Base-by-base conservation (phyloP, 2,329 filamentous ascomycete species). In the Aspergillus candidus region DNA sequence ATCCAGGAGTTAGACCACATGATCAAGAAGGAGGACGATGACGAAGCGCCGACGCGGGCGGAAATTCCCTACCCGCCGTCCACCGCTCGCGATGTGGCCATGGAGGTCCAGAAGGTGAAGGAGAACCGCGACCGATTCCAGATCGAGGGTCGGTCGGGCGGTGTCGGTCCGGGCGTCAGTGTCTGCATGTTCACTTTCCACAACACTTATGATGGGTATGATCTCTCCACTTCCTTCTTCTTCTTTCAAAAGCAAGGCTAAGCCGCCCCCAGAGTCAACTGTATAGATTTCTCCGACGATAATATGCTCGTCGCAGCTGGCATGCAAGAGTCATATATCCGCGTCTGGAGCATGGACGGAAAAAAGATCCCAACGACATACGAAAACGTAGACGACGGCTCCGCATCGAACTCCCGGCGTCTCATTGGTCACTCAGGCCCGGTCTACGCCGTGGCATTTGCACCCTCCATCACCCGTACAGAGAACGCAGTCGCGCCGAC, bases 141-240 rank as follows among this genome's bases (percentile, higher is more conserved):
- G 61, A 91, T 97, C 45, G 87, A 94, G 47, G 81, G 83, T 14
- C 80, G 86, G 30, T 91, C 86, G 11, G 87, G 88, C 12, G 91
- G 90, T 7, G 78, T 90, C 40, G 88, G 90, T 11, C 81, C 88
- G 43, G 83, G 83, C 18, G 76, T 96, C 47, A 94, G 89, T 58
- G 84, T 94, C 17, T 93, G 88, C 73, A 97, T 97, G 86, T 96
- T 94, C 64, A 98, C 93, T 1, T 95, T 97, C 61, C 93, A 98
- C 72, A 98, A 98, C 66, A 94, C 88, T 0, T 83, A 89, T 51
- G 89, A 94, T 66, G 86, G 82, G 88, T 90, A 71, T 72, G 80
- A 50, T 31, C 13, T 27, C 10, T 35, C 48, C 48, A 41, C 44
- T 47, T 8, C 6, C 14, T 11, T 35, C 8, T 8, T 34, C 11